Conservation (phyloP, 1,139 yeast species). For the Pichia cactophila region DNA sequence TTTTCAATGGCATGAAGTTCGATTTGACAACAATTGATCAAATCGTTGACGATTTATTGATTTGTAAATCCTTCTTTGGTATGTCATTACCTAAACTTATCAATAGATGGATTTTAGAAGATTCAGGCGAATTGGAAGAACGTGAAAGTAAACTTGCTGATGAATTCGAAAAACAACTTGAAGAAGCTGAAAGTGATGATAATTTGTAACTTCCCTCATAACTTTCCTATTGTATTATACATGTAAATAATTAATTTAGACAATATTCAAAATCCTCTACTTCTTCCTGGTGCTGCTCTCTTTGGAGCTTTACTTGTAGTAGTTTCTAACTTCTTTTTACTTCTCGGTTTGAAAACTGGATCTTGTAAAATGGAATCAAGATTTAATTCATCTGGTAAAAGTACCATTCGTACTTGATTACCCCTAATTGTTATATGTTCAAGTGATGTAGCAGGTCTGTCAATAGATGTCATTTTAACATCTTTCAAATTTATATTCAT, state of each 20-base stretch:
- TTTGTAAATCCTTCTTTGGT: conserved; percentile 46
- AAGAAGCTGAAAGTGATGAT: not conserved
- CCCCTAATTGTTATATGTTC: conserved; percentile 87
- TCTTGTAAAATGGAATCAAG: conserved; percentile 68
- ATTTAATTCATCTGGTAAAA: conserved; percentile 83
- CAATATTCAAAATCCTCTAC: not conserved
- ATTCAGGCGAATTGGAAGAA: conserved; percentile 34
- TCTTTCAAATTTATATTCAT: conserved; percentile 87
- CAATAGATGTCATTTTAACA: conserved; percentile 66
- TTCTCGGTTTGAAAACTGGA: conserved; percentile 40
- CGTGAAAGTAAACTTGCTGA: conserved; percentile 30
- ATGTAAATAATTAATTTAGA: too few species aligned
- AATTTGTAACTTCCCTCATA: not conserved
- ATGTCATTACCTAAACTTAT: conserved; percentile 52
- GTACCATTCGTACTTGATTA: conserved; percentile 75
- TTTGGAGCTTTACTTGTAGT: not conserved
- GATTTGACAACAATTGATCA: conserved; percentile 43
- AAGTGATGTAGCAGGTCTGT: conserved; percentile 64
- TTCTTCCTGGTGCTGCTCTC: not conserved
- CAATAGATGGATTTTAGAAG: conserved; percentile 34
- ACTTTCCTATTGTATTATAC: not conserved
- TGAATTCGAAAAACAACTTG: conserved; percentile 20
- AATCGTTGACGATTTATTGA: conserved; percentile 47
- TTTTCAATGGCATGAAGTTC: conserved; percentile 17
- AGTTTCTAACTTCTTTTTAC: not conserved